A percentile compares a stretch with the other conserved stretches of the same genome.
Evolutionary conservation across 495 filamentous ascomycete genomes (phyloP).

Genomic region (Hypoxylon subgilvum): DNA sequence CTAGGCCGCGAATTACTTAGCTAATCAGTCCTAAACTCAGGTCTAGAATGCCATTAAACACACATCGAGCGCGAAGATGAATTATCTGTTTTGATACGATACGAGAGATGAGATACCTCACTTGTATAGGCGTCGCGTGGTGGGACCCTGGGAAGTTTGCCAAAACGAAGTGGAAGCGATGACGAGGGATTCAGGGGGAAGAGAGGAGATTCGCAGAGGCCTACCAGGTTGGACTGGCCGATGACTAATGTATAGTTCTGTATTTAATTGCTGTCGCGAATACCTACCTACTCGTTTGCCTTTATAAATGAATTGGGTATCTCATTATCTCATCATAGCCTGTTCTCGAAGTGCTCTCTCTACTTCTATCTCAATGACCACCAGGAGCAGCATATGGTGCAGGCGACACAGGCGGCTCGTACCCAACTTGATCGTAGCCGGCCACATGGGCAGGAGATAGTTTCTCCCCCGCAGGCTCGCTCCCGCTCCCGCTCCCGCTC

Average conservation of each 20-base stretch:
- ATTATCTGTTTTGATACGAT: slow-evolving; percentile 32
- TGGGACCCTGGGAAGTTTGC: slow-evolving; percentile 28
- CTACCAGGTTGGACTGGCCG: slow-evolving; percentile 22
- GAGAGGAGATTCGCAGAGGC: slow-evolving; percentile 7
- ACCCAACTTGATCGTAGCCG: too few relatives aligned
- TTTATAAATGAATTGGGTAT: slow-evolving; percentile 12
- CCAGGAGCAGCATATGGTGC: too few relatives aligned
- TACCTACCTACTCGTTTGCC: slow-evolving; percentile 18
- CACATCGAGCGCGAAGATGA: slow-evolving; percentile 18
- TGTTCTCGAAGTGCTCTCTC: not conserved
- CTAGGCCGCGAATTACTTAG: slow-evolving; percentile 57
- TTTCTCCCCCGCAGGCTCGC: too few relatives aligned
- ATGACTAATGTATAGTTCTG: slow-evolving; percentile 46
- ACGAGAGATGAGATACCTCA: slow-evolving; percentile 36
- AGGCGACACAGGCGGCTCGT: too few relatives aligned
- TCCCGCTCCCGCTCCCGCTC: too few relatives aligned
- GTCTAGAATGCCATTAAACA: slow-evolving; percentile 9
- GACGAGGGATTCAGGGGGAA: not conserved
- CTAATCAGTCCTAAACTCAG: slow-evolving; percentile 49
- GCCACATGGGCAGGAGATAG: too few relatives aligned
- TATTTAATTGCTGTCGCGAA: slow-evolving; percentile 41
- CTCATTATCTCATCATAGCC: slow-evolving; percentile 1
- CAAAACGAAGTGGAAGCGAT: slow-evolving; percentile 11
- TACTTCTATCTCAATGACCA: not conserved
- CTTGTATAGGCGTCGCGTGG: slow-evolving; percentile 28